Base-by-base conservation (phyloP, 345 rosid genomes). In the Isatis tinctoria region DNA sequence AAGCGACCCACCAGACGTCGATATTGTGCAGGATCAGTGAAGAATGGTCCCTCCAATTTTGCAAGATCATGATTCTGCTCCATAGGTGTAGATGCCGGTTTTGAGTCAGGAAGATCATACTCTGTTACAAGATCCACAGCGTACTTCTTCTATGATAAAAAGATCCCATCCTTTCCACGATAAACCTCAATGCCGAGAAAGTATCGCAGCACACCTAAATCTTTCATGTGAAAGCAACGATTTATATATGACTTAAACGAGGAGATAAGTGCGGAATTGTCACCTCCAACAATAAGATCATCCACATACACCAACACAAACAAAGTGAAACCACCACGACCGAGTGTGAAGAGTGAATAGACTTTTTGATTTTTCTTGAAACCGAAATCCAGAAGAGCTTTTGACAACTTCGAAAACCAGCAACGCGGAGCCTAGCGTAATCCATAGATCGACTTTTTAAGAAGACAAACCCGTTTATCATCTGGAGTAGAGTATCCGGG, bases 31-130 rank as follows among this genome's bases (percentile, higher is more conserved):
- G 49, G 49, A 0, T 44, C 10, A 0, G 18, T 6, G 2, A 2
- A 44, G 18, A 4, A 43, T 0, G 5, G 2, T 0, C 47, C 47
- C 0, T 43, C 8, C 1, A 1, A 17, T 0, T 1, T 1, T 0
- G 49, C 18, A 20, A 44, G 6, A 6, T 16, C 7, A 2, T 49
- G 56, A 4, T 20, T 8, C 1, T 18, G 13, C 10, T 48, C 53
- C 1, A 48, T 17, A 0, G 6, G 53, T 0, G 53, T 8, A 10
- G 10, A 12, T 0, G 12, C 12, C 0, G 27, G 53, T 3, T 9
- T 3, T 0, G 24, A 18, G 1, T 26, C 52, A 10, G 10, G 13
- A 0, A 53, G 4, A 2, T 10, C 35, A 27, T 18, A 53, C 2
- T 53, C 16, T 0, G 16, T 2, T 0, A 53, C 8, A 2, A 53